phyloP scores from a whole-genome alignment of 768 basidiomycete species.

The Suillus cothurnatus region DNA sequence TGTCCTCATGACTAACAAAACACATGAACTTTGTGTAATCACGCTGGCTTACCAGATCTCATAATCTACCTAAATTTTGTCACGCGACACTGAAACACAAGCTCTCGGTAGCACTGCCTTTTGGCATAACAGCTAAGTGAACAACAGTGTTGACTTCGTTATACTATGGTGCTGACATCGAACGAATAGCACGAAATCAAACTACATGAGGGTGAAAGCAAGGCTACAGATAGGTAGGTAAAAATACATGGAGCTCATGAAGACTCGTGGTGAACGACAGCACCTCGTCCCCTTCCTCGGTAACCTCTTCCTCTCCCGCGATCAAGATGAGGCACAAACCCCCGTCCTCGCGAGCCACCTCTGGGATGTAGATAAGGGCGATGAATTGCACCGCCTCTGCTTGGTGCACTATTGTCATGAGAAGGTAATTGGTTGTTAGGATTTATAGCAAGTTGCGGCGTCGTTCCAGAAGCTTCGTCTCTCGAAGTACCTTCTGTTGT shows the following conservation, averaged over 20 bases:
- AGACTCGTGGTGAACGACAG: constrained; percentile 9
- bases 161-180: no score
- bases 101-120: no score
- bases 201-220: not conserved
- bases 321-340: constrained; percentile 28
- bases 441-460: not conserved
- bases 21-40: no score
- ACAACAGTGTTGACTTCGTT: no score
- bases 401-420: constrained; percentile 12
- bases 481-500: not conserved
- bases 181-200: not conserved
- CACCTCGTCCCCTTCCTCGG: constrained; percentile 35
- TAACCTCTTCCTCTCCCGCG: constrained; percentile 34
- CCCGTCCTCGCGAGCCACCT: constrained; percentile 37
- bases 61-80: no score
- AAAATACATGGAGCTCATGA: constrained; percentile 13
- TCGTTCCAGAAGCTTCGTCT: not conserved
- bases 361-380: constrained; percentile 18
- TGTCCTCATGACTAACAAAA: not conserved
- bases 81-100: no score
- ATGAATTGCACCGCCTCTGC: constrained; percentile 3
- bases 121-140: no score
- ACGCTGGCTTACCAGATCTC: no score
- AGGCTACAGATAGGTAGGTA: constrained; percentile 2
- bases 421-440: not conserved